Percentiles rank a stretch among this genome's conserved stretches.
Conservation (phyloP, 2,329 filamentous ascomycete genomes). For the Nannizziopsis barbatae region DNA sequence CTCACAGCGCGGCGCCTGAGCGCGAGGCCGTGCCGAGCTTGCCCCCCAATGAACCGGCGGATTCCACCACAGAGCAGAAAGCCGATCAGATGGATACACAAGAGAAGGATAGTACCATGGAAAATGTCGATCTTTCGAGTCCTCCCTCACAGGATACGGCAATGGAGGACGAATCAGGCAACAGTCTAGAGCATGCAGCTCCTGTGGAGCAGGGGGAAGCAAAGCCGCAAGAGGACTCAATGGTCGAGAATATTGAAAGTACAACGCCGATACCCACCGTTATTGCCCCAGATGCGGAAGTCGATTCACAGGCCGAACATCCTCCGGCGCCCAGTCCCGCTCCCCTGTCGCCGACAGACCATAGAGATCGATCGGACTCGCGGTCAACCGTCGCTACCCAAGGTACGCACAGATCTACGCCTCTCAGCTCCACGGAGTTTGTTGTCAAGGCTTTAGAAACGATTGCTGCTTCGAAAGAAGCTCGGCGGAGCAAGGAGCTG, state of each 20-base stretch:
- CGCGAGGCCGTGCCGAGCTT: constrained; percentile 5
- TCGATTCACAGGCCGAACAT: not conserved
- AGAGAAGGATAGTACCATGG: not conserved
- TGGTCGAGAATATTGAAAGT: too few species aligned
- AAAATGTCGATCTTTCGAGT: not conserved
- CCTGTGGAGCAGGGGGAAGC: not conserved
- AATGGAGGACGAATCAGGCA: not conserved
- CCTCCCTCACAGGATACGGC: not conserved
- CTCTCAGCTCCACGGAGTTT: constrained; percentile 89
- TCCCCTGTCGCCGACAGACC: constrained; percentile 6
- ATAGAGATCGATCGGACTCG: constrained; percentile 44
- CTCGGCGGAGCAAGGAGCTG: constrained; percentile 72
- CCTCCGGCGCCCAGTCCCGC: not conserved
- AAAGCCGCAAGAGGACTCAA: not conserved
- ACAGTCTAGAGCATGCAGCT: not conserved
- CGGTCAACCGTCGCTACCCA: constrained; percentile 47
- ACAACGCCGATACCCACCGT: too few species aligned
- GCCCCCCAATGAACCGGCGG: constrained; percentile 3
- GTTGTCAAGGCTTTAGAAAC: constrained; percentile 86
- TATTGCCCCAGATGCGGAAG: not conserved
- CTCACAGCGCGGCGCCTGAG: constrained; percentile 12
- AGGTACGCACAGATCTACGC: constrained; percentile 45
- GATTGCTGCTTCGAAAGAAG: constrained; percentile 85
- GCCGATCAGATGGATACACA: not conserved
- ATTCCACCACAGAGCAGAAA: not conserved